Conservation (phyloP, 495 filamentous ascomycete genomes). For the Elaphomyces granulatus region DNA sequence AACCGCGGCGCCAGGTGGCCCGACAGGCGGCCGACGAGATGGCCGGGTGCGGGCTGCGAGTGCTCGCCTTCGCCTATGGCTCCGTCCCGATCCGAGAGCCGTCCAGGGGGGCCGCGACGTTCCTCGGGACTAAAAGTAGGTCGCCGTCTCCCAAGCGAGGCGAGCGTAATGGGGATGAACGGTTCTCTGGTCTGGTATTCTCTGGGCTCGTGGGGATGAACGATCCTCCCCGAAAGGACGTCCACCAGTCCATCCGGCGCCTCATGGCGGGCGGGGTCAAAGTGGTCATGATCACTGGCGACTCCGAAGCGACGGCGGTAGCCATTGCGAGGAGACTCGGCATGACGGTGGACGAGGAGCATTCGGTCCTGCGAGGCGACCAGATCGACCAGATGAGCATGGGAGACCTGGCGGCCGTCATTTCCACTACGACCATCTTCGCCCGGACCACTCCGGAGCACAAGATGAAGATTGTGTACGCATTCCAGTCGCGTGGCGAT, state of each 20-base stretch:
- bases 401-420: constrained; percentile 64
- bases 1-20: constrained; percentile 55
- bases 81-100: constrained; percentile 9
- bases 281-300: constrained; percentile 98
- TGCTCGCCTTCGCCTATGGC: constrained; percentile 86
- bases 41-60: constrained; percentile 81
- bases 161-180: constrained; percentile 45
- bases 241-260: constrained; percentile 76
- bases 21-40: constrained; percentile 74
- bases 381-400: constrained; percentile 86
- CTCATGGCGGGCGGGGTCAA: constrained; percentile 89
- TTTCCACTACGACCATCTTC: constrained; percentile 81
- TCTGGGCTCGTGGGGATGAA: constrained; percentile 93
- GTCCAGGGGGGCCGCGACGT: neutral
- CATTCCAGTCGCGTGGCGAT: constrained; percentile 83
- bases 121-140: constrained; percentile 28
- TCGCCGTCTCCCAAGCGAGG: constrained; percentile 34
- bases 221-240: constrained; percentile 80
- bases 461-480: constrained; percentile 90
- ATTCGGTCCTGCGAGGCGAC: constrained; percentile 69
- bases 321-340: constrained; percentile 88
- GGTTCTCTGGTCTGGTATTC: constrained; percentile 73
- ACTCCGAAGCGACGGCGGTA: constrained; percentile 83
- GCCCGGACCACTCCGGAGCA: constrained; percentile 93
- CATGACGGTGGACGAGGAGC: constrained; percentile 55